Conservation (phyloP, 2,329 filamentous ascomycete species). For the Dactylellina leptospora region DNA sequence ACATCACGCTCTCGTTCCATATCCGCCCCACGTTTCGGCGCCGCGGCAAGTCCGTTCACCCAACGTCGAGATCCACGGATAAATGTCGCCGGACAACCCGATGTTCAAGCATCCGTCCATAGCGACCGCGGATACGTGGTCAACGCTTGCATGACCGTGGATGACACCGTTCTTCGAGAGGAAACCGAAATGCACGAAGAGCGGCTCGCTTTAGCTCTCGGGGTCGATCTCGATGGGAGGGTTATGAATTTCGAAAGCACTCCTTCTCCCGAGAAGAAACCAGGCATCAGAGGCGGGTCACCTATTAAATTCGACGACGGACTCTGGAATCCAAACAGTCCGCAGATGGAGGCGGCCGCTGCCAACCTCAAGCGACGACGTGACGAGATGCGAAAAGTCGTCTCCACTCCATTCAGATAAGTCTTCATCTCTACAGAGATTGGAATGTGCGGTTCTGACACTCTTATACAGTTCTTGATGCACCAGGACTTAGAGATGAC, state of each 20-base stretch:
- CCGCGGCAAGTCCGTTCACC: neutral
- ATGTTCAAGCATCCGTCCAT: neutral
- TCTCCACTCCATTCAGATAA: slow-evolving; percentile 76
- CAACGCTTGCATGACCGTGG: slow-evolving; percentile 67
- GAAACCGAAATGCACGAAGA: slow-evolving; percentile 75
- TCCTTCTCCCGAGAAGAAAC: slow-evolving; percentile 57
- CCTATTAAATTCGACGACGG: slow-evolving; percentile 47
- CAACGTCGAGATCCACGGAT: slow-evolving; percentile 44
- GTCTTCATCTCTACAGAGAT: slow-evolving; percentile 59
- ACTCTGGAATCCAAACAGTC: slow-evolving; percentile 34
- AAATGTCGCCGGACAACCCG: neutral
- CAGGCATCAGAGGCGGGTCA: slow-evolving; percentile 57
- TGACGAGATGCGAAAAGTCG: slow-evolving; percentile 65
- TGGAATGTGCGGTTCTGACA: slow-evolving; percentile 58
- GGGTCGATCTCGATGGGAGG: slow-evolving; percentile 75
- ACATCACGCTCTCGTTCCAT: slow-evolving; percentile 47
- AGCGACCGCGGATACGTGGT: slow-evolving; percentile 59
- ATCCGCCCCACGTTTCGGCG: slow-evolving; percentile 30
- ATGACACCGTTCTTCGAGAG: slow-evolving; percentile 65
- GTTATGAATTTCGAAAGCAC: slow-evolving; percentile 68
- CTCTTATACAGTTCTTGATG: slow-evolving; percentile 77
- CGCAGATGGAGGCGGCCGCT: slow-evolving; percentile 44
- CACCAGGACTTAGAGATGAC: slow-evolving; percentile 87
- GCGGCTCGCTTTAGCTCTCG: slow-evolving; percentile 79
- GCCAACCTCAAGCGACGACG: slow-evolving; percentile 54